These are phyloP conservation scores for Hyphopichia wangnamkhiaoensis DNA, from an alignment of 1,139 yeast species.

Conservation along the genomic window DNA sequence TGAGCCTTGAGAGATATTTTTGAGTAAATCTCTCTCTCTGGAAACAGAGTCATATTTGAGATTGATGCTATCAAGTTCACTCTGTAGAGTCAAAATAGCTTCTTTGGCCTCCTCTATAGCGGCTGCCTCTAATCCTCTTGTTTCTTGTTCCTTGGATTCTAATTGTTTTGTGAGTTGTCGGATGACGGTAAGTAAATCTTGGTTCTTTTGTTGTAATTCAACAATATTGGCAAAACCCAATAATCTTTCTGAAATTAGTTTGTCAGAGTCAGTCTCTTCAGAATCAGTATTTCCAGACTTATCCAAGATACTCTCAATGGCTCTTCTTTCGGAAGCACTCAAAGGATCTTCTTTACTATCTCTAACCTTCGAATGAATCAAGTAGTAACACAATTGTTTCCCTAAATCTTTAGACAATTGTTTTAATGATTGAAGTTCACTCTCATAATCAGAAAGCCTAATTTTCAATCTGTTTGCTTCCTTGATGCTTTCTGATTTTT, in stretches of 20 bases:
- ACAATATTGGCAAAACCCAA: conserved; percentile 66
- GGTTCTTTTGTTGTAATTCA: conserved; percentile 74
- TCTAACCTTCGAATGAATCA: conserved; percentile 65
- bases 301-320: conserved; percentile 46
- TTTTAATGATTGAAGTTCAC: conserved; percentile 46
- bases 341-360: conserved; percentile 56
- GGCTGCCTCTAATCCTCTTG: conserved; percentile 48
- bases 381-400: conserved; percentile 71
- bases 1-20: conserved; percentile 33
- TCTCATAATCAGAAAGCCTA: conserved; percentile 31
- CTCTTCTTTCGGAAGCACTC: conserved; percentile 55
- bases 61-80: conserved; percentile 55
- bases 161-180: conserved; percentile 69
- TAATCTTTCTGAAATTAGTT: conserved; percentile 68
- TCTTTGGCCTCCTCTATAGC: conserved; percentile 75
- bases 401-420: conserved; percentile 72
- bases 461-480: conserved; percentile 33
- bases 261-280: conserved; percentile 66
- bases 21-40: conserved; percentile 68
- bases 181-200: conserved; percentile 64
- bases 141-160: conserved; percentile 53
- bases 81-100: conserved; percentile 68
- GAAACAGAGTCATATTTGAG: conserved; percentile 53
- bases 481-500: conserved; percentile 44
- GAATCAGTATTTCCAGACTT: conserved; percentile 34